Base-by-base conservation (phyloP, 176 grass and related monocot genomes). In the Pharus latifolius region DNA sequence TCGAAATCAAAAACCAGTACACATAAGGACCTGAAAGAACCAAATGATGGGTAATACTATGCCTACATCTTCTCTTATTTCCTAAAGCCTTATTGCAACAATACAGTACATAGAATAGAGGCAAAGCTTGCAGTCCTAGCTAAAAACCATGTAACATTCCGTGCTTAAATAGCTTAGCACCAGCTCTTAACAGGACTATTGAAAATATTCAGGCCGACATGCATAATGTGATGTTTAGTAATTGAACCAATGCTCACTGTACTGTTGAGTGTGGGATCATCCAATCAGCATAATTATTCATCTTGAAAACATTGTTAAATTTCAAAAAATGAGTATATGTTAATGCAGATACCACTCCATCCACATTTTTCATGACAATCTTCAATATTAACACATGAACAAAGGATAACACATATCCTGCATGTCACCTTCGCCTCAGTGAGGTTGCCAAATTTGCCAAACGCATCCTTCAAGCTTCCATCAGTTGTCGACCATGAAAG, bases 401-500 rank as follows among this genome's bases (percentile, higher is more conserved):
- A 38, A 13, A 40, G 18, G 15, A 11, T 5, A 52, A 17, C 6
- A 26, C 14, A 27, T 57, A 29, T 46, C 57, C 2, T 27, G 13
- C 4, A 43, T 10, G 28, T 49, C 7, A 99, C 95, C 95, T 99
- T 99, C 9, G 95, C 87, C 69, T 99, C 95, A 2, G 89, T 70
- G 19, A 99, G 79, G 53, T 91, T 91, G 72, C 95, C 95, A 38
- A 64, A 99, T 43, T 86, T 78, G 3, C 49, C 54, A 18, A 99
- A 99, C 3, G 95, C 95, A 26, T 88, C 82, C 73, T 82, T 88
- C 60, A 99, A 79, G 55, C 85, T 81, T 20, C 66, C 65, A 50
- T 94, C 90, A 43, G 79, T 86, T 35, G 90, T 99, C 0, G 82
- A 77, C 95, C 95, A 99, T 49, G 95, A 89, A 17, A 99, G 95